Evolutionary conservation across 1,284 basidiomycete genomes (phyloP), one percentile per base, ranked within the genome.

Genomic region (Gomphus sp.): DNA sequence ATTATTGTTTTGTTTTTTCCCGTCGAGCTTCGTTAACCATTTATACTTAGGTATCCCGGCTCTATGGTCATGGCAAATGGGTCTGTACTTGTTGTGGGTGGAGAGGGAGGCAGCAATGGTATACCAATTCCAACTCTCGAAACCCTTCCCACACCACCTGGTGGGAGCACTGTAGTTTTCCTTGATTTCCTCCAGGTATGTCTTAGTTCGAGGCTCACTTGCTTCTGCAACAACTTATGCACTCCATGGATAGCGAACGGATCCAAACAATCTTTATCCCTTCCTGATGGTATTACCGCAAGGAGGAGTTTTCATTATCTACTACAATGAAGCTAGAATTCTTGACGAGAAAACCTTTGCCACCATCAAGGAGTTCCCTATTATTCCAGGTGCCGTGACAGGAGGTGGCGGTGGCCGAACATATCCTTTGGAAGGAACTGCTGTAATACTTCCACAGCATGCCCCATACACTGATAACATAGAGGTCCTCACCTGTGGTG

Each of bases 281-380:
- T 89, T 87, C 74, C 71, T 89, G n/a, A 71, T 84, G 58, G 76
- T 87, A 10, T 75, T 89, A 22, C 85, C 87, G 0, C 83, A 80
- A 51, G 79, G 80, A 2, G 74, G 76, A 31, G 70, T 89, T 67
- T 88, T 89, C 67, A 76, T 85, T 47, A 82, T 78, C 2, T 89
- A 89, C 66, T 89, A 83, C 71, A 89, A 90, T 63, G 85, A 90
- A 68, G 88, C 88, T 0, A 80, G 87, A n/a, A 80, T 89, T 60
- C 73, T 89, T 14, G 78, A 90, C 62, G 80, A 84, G 0, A 71
- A 68, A 4, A 86, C 79, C 0, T 87, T 89, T 63, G 69, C 75
- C 28, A 89, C 87, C 0, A 68, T 81, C 56, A 72, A 1, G 52
- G 56, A 54, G 14, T 60, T 64, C 60, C 62, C 63, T 18, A 61